A percentile compares a stretch with the other conserved stretches of the same genome.
Evolutionary conservation across 345 rosid species (phyloP).

Genomic region (Isatis tinctoria): DNA sequence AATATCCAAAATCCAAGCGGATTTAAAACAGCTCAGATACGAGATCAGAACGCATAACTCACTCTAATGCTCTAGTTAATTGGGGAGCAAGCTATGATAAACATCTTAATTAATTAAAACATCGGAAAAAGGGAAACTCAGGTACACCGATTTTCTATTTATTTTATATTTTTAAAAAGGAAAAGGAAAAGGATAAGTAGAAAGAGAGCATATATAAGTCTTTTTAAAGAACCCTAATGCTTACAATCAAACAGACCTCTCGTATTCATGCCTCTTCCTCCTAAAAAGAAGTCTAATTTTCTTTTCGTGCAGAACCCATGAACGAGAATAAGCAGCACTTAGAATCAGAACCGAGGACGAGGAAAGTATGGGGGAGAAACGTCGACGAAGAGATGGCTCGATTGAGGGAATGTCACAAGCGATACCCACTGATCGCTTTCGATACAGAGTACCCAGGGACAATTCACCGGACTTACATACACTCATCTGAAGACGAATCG

Average conservation of each 20-base stretch:
- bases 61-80: background rate
- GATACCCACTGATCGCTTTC: constrained; percentile 15
- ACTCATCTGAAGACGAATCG: background rate
- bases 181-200: background rate
- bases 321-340: background rate
- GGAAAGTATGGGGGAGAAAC: constrained; percentile 11
- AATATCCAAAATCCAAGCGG: background rate
- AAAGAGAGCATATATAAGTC: background rate
- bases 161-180: no score
- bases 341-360: background rate
- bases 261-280: constrained; percentile 17
- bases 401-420: background rate
- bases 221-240: constrained; percentile 12
- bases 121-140: constrained; percentile 11
- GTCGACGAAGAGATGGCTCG: background rate
- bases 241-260: background rate
- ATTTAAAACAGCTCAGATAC: constrained; percentile 10
- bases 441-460: constrained; percentile 21
- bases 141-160: background rate
- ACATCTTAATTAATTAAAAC: background rate
- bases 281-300: background rate
- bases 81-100: constrained; percentile 19
- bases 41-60: background rate
- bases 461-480: background rate
- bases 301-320: background rate